Evolutionary conservation across 2,329 filamentous ascomycete species (phyloP), one percentile per base, ranked within the genome.

Genomic region (Beauveria bassiana): DNA sequence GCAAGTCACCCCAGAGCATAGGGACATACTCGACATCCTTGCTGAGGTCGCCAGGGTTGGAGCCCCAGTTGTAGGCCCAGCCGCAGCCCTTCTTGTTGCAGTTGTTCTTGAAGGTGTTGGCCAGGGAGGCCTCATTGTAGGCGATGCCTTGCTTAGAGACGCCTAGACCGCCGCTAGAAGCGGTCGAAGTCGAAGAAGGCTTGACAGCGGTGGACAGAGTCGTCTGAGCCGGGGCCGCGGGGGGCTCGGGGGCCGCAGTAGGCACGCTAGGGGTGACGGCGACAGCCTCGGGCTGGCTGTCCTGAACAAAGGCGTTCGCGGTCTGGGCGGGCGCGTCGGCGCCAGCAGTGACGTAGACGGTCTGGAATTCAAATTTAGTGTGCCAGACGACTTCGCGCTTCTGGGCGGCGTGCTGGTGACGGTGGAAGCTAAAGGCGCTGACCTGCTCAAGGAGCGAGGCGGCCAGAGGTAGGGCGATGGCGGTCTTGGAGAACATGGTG

Each of bases 1-100:
- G 61, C 14, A 66, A 66, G 60, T 78, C 71, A 59, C 82, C 80
- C 86, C 84, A 90, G 53, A 90, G 81, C 74, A 85, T 88, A 65
- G 89, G 89, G 59, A 89, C 79, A 75, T 79, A 92, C 68, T 81
- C 77, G 68, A 86, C 69, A 55, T 69, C 70, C 22, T 72, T 70
- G 59, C 79, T 70, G 10, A 80, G 75, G 45, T 76, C 75, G 63
- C 75, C 72, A 53, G 77, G 68, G 12, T 65, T 65, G 52, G 79
- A 78, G 50, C 75, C 85, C 88, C 88, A 91, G 81, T 89, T 89
- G 80, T 88, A 89, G 53, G 75, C 80, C 84, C 87, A 90, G 46
- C 74, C 73, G 69, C 83, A 78, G 26, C 40, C 12, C 63, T 80
- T 70, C 16, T 70, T 16, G 46, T 65, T 22, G 66, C 72, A 75